Evolutionary conservation across 169 alveolate species (phyloP).

Genomic region (Perkinsus olseni): DNA sequence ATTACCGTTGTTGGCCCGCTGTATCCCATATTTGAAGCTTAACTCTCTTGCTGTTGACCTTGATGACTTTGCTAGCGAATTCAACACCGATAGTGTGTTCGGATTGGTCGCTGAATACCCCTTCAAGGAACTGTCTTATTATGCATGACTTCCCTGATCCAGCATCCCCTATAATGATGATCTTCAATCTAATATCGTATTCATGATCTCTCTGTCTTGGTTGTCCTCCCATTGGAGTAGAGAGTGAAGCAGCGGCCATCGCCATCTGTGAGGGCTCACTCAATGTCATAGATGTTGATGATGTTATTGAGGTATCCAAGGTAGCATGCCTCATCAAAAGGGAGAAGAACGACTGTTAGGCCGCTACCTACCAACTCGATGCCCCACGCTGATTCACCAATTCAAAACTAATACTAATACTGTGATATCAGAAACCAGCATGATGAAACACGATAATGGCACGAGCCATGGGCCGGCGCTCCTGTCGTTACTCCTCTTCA

Average conservation of each 20-base stretch:
- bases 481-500: not conserved
- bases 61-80: conserved; percentile 46
- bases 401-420: not conserved
- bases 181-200: conserved; percentile 36
- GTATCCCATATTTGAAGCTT: conserved; percentile 83
- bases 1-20: conserved; percentile 62
- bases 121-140: conserved; percentile 45
- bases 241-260: not conserved
- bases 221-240: not conserved
- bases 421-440: not conserved
- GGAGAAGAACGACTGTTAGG: too few species aligned
- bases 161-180: conserved; percentile 48
- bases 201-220: not conserved
- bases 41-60: conserved; percentile 44
- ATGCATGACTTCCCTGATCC: conserved; percentile 45
- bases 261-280: not conserved
- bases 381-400: not conserved
- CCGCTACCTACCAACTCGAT: too few species aligned
- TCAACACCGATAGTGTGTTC: conserved; percentile 71
- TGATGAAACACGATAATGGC: too few species aligned
- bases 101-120: conserved; percentile 52
- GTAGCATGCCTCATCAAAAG: not conserved
- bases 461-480: too few species aligned
- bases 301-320: not conserved
- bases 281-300: not conserved